Evolutionary conservation across 164 flowering plant genomes (phyloP).

Genomic region (Taxillus chinensis): DNA sequence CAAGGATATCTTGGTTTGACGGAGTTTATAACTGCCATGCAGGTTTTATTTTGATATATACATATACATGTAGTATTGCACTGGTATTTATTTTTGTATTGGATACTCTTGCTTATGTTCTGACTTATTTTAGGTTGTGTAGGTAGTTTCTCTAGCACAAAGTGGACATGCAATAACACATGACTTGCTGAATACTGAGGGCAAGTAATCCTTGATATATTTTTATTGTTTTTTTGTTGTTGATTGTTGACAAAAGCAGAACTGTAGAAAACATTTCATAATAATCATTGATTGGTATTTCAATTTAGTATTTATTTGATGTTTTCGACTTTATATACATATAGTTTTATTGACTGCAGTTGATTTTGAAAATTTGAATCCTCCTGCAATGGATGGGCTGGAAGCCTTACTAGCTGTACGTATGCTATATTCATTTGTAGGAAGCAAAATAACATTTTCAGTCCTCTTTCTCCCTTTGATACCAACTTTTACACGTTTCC

Average conservation of each 20-base stretch:
- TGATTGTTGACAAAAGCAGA: too few species aligned
- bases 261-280: too few species aligned
- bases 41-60: constrained; percentile 31
- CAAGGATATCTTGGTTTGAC: constrained; percentile 84
- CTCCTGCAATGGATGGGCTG: constrained; percentile 72
- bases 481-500: neutral
- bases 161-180: constrained; percentile 50
- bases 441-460: neutral
- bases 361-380: constrained; percentile 29
- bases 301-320: neutral
- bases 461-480: neutral
- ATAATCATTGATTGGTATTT: too few species aligned
- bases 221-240: neutral
- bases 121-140: constrained; percentile 7
- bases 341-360: constrained; percentile 13
- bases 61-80: neutral
- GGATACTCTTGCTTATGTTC: too few species aligned
- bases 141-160: constrained; percentile 88
- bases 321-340: neutral
- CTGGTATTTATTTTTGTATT: neutral
- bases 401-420: constrained; percentile 64
- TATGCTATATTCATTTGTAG: constrained; percentile 1
- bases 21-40: constrained; percentile 84
- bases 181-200: constrained; percentile 40
- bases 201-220: constrained; percentile 18